These are phyloP conservation scores for Quaeritorhiza haematococci DNA, from an alignment of 371 early-diverging fungal genomes.

Conservation along the genomic window DNA sequence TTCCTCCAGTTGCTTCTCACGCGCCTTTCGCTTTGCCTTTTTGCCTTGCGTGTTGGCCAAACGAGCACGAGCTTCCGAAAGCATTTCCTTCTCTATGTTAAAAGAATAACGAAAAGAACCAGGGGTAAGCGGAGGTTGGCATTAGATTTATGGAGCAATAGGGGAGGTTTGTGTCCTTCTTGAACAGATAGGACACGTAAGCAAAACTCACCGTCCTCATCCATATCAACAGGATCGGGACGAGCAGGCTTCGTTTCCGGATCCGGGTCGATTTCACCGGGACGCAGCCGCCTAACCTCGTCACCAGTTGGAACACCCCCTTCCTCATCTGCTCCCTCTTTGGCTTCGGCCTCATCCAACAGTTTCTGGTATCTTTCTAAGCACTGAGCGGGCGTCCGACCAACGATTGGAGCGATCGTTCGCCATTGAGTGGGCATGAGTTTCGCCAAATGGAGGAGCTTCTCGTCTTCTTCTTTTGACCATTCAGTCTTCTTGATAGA, in stretches of 20 bases:
- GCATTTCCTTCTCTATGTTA: constrained; percentile 88
- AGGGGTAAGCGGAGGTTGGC: too few relatives aligned
- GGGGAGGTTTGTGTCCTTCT: too few relatives aligned
- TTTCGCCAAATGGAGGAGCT: constrained; percentile 92
- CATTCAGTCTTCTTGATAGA: constrained; percentile 98
- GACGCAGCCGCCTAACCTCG: constrained; percentile 71
- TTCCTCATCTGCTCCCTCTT: constrained; percentile 40
- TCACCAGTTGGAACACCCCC: constrained; percentile 78
- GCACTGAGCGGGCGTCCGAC: constrained; percentile 97
- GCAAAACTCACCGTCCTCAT: constrained; percentile 68
- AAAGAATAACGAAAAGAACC: not conserved
- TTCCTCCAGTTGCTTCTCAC: constrained; percentile 95
- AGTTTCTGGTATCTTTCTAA: constrained; percentile 91
- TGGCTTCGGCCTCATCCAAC: constrained; percentile 89
- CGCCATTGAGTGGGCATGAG: constrained; percentile 99
- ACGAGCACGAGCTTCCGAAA: constrained; percentile 95
- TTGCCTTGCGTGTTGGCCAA: constrained; percentile 98
- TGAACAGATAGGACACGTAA: too few relatives aligned
- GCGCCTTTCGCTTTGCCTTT: constrained; percentile 96
- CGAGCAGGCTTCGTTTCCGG: constrained; percentile 95
- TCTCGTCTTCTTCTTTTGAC: constrained; percentile 97
- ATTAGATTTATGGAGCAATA: too few relatives aligned
- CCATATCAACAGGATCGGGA: constrained; percentile 98
- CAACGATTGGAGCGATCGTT: constrained; percentile 96
- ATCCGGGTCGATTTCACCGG: constrained; percentile 96